phyloP scores from a whole-genome alignment of 148 eudicot species.

The Pharnaceum exiguum region DNA sequence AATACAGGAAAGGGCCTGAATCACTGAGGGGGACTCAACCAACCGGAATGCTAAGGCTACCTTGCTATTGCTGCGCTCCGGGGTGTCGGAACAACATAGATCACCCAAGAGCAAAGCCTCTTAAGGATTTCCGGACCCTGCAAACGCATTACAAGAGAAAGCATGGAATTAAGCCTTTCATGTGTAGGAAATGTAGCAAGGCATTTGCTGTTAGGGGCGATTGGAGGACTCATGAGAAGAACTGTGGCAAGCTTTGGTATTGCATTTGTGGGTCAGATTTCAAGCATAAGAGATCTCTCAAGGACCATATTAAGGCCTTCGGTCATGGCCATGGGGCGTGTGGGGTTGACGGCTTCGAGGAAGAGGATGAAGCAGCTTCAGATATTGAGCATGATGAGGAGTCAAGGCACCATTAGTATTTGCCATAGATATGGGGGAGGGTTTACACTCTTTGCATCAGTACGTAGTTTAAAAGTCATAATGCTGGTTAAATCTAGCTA shows the following conservation, averaged over 20 bases:
- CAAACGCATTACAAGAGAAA: constrained; percentile 37
- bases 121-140: constrained; percentile 28
- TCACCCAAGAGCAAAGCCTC: constrained; percentile 29
- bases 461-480: background rate
- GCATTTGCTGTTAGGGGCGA: constrained; percentile 32
- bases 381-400: constrained; percentile 24
- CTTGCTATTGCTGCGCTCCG: constrained; percentile 32
- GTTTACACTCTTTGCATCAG: background rate
- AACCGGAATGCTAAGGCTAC: constrained; percentile 34
- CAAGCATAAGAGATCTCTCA: constrained; percentile 34
- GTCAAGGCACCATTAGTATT: background rate
- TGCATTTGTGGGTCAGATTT: constrained; percentile 34
- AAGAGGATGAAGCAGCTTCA: constrained; percentile 29
- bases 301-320: constrained; percentile 36
- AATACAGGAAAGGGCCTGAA: constrained; percentile 34
- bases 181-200: constrained; percentile 36
- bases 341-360: constrained; percentile 19
- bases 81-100: constrained; percentile 38
- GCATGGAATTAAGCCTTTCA: constrained; percentile 33
- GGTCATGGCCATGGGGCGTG: constrained; percentile 28
- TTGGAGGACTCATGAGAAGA: constrained; percentile 40
- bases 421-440: background rate
- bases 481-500: background rate
- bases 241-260: constrained; percentile 36
- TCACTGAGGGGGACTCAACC: constrained; percentile 35